These are phyloP conservation scores for Actinidia arguta DNA, from an alignment of 179 eudicot species.

Conservation along the genomic window DNA sequence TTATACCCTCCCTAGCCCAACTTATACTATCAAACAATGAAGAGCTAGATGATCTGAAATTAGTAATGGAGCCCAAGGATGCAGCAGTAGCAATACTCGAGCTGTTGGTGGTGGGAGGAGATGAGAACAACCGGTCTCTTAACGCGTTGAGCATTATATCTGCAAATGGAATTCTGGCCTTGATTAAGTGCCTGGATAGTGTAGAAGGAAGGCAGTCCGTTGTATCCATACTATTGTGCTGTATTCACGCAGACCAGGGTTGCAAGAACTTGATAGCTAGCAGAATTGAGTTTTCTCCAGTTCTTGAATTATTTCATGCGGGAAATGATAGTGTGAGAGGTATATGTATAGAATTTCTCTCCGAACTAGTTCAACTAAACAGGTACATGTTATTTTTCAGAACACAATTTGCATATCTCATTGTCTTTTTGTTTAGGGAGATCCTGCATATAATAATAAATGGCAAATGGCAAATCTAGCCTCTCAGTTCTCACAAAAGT, in stretches of 20 bases:
- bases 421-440: neutral
- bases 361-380: constrained; percentile 52
- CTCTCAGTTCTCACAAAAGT: neutral
- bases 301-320: constrained; percentile 62
- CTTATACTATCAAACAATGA: constrained; percentile 36
- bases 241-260: constrained; percentile 44
- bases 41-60: constrained; percentile 34
- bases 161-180: constrained; percentile 44
- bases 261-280: constrained; percentile 59
- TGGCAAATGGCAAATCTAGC: too few species aligned
- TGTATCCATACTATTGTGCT: constrained; percentile 44
- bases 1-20: constrained; percentile 45
- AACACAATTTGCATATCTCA: neutral
- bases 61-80: constrained; percentile 49
- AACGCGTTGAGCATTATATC: constrained; percentile 41
- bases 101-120: constrained; percentile 49
- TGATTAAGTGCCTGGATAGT: constrained; percentile 41
- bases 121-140: constrained; percentile 38
- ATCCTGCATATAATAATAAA: too few species aligned
- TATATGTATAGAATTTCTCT: constrained; percentile 54
- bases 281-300: constrained; percentile 52
- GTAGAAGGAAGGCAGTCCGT: constrained; percentile 39
- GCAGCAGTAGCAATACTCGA: constrained; percentile 56
- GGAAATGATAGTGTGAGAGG: constrained; percentile 51
- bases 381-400: constrained; percentile 33